Conservation (phyloP, 108 stramenopile genomes). For the Aurantiochytrium sp. region DNA sequence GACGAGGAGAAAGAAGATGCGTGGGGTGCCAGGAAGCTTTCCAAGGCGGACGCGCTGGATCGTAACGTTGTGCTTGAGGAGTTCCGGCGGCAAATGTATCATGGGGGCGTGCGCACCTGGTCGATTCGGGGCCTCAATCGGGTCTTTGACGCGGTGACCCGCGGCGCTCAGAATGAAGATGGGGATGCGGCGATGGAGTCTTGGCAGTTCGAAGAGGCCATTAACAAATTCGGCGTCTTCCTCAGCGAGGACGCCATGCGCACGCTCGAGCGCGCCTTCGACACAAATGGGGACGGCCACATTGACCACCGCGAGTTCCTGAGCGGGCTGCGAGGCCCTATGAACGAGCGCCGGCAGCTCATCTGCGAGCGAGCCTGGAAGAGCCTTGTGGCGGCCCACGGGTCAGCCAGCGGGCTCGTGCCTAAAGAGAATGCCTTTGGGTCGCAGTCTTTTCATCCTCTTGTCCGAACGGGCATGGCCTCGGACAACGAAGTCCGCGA, state of each 20-base stretch:
- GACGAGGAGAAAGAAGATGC: neutral
- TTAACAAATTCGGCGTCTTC: slow-evolving; percentile 25
- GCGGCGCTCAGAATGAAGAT: neutral
- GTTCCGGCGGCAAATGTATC: slow-evolving; percentile 15
- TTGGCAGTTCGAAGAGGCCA: neutral
- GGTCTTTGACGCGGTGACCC: neutral
- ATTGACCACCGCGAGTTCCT: neutral
- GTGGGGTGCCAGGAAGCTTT: neutral
- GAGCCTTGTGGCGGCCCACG: neutral
- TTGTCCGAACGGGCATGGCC: neutral
- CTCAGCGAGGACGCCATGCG: neutral
- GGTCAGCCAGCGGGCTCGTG: neutral
- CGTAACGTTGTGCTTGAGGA: neutral
- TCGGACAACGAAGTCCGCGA: neutral
- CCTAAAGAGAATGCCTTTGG: neutral
- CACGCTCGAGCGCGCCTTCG: neutral
- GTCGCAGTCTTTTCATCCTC: neutral
- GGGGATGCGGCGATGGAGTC: neutral
- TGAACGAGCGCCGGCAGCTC: neutral
- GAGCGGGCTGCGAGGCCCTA: neutral
- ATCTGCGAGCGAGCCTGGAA: neutral
- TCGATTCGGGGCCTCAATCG: neutral
- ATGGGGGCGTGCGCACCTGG: neutral
- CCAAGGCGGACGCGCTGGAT: neutral
- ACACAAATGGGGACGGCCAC: neutral